Evolutionary conservation across 257 asterid genomes (phyloP).

Genomic region (Lantana camara): DNA sequence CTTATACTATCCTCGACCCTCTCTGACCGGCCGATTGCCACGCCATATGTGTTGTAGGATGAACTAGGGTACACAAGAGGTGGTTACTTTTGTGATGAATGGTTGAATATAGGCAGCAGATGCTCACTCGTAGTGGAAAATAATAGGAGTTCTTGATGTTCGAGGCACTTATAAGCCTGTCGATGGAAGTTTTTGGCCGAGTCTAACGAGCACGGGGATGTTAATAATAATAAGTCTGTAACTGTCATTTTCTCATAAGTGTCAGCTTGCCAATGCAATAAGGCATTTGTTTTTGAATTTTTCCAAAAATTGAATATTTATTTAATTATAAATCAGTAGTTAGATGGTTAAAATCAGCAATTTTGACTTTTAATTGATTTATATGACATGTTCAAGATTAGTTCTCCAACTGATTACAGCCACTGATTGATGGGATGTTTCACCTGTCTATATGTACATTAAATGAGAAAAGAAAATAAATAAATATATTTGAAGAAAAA

Average conservation of each 20-base stretch:
- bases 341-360: neutral
- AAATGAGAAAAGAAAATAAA: neutral
- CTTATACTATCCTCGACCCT: neutral
- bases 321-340: neutral
- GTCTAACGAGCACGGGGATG: neutral
- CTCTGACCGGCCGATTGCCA: neutral
- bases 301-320: no score
- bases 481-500: neutral
- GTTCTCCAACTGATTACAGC: neutral
- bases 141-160: neutral
- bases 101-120: no score
- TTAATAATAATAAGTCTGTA: neutral
- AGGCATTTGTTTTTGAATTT: no score
- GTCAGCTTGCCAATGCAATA: neutral
- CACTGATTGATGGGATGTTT: conserved; percentile 18
- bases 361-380: conserved; percentile 4
- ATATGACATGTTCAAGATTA: neutral
- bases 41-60: conserved; percentile 10
- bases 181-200: neutral
- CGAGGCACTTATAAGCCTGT: neutral
- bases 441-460: neutral
- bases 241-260: neutral
- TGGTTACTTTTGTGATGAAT: neutral
- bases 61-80: neutral
- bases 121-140: neutral